A percentile compares a stretch with the other conserved stretches of the same genome.
phyloP scores from a whole-genome alignment of 2,329 filamentous ascomycete species.

The Zalaria sp. region DNA sequence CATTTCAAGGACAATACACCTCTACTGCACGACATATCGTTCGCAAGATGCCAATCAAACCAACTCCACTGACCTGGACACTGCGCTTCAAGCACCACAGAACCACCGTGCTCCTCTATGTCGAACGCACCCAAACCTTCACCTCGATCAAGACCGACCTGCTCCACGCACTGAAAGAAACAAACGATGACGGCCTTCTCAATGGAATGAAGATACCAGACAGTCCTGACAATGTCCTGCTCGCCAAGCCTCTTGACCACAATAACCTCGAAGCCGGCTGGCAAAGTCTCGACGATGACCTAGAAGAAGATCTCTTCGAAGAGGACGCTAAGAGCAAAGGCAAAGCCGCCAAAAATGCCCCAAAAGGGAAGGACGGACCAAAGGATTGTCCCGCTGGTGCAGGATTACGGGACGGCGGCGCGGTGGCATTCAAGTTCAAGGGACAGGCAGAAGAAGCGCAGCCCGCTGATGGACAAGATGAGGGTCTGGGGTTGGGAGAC shows the following conservation, averaged over 20 bases:
- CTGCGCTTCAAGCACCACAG: conserved; percentile 33
- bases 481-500: conserved; percentile 9
- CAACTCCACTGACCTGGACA: conserved; percentile 21
- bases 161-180: conserved; percentile 25
- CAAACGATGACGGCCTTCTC: conserved; percentile 19
- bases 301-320: conserved; percentile 13
- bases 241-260: conserved; percentile 26
- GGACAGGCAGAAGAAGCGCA: background rate
- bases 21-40: too few species aligned
- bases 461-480: conserved; percentile 5
- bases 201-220: conserved; percentile 23
- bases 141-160: conserved; percentile 26
- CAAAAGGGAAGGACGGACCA: conserved; percentile 15
- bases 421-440: conserved; percentile 21
- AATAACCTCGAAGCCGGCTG: conserved; percentile 27
- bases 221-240: conserved; percentile 22
- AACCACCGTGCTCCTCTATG: conserved; percentile 32
- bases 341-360: conserved; percentile 14
- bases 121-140: conserved; percentile 27
- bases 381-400: conserved; percentile 22
- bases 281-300: conserved; percentile 15
- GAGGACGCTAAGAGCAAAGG: conserved; percentile 23
- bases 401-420: conserved; percentile 17
- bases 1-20: too few species aligned
- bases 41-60: conserved; percentile 9